Conservation (phyloP, 495 filamentous ascomycete species). For the Lasiosphaeriaceae sp. region DNA sequence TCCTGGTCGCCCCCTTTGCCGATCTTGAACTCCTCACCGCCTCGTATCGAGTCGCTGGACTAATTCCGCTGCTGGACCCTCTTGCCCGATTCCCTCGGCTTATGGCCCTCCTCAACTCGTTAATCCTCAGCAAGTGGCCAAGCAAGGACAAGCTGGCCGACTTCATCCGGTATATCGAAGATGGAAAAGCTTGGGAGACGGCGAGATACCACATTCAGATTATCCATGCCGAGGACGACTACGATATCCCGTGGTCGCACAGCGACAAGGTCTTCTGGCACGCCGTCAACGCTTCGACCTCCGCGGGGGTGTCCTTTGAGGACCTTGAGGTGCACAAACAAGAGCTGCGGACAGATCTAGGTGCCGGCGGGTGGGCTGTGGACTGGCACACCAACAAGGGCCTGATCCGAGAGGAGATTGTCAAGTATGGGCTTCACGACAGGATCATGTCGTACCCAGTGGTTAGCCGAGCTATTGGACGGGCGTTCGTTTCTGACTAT, state of each 20-base stretch:
- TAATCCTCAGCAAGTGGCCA: constrained; percentile 47
- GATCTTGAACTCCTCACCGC: constrained; percentile 63
- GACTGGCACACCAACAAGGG: constrained; percentile 2
- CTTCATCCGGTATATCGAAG: constrained; percentile 32
- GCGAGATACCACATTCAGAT: constrained; percentile 56
- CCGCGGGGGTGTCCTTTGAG: constrained; percentile 13
- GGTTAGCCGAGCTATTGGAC: constrained; percentile 58
- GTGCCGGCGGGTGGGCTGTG: constrained; percentile 6
- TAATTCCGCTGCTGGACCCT: constrained; percentile 73
- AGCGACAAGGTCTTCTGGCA: constrained; percentile 52
- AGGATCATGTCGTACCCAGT: constrained; percentile 49
- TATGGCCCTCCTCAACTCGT: constrained; percentile 34
- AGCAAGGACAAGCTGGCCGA: constrained; percentile 42
- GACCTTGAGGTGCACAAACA: constrained; percentile 13
- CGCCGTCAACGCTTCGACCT: constrained; percentile 47
- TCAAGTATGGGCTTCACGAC: constrained; percentile 42
- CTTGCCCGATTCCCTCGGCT: constrained; percentile 47
- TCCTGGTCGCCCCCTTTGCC: constrained; percentile 77
- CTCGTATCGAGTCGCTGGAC: constrained; percentile 58
- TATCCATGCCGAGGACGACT: constrained; percentile 69
- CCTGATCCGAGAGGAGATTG: constrained; percentile 30
- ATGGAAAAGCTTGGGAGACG: constrained; percentile 22
- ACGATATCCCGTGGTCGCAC: constrained; percentile 65
- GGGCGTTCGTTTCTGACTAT: no score
- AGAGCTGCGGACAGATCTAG: not conserved